Conservation (phyloP, 495 filamentous ascomycete species). For the Aspergillus haitiensis region DNA sequence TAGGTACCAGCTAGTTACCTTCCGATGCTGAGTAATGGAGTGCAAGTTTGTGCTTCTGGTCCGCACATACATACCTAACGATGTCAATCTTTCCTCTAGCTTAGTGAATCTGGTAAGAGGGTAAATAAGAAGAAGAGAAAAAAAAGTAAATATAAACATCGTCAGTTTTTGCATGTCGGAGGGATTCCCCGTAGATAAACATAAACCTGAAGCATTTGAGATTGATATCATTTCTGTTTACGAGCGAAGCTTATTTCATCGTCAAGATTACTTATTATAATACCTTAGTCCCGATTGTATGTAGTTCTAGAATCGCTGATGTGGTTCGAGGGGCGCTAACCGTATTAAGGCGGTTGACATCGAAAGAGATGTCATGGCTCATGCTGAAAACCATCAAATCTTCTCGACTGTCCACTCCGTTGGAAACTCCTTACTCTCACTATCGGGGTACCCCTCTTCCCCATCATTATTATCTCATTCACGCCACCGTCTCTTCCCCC, state of each 20-base stretch:
- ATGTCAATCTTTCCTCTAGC: no score
- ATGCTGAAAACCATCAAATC: constrained; percentile 30
- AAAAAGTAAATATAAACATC: no score
- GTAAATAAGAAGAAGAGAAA: no score
- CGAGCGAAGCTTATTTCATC: not conserved
- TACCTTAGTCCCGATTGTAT: constrained; percentile 8
- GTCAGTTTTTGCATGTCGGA: no score
- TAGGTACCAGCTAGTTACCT: no score
- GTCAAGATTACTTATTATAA: not conserved
- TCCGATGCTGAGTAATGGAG: no score
- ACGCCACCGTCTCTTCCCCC: constrained; percentile 1
- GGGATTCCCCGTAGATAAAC: no score
- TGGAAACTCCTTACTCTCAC: constrained; percentile 17
- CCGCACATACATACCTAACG: no score
- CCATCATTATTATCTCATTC: constrained; percentile 10
- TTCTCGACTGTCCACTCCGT: constrained; percentile 16
- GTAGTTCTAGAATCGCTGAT: constrained; percentile 31
- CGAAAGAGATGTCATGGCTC: constrained; percentile 32
- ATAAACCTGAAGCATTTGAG: no score
- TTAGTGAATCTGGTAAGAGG: no score
- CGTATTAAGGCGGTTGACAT: constrained; percentile 33
- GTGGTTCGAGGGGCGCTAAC: constrained; percentile 30
- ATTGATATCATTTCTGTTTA: no score
- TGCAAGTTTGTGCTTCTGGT: no score
- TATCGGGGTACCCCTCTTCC: constrained; percentile 20